Evolutionary conservation across 129 eudicot genomes (phyloP).

Genomic region (Arctium minus): DNA sequence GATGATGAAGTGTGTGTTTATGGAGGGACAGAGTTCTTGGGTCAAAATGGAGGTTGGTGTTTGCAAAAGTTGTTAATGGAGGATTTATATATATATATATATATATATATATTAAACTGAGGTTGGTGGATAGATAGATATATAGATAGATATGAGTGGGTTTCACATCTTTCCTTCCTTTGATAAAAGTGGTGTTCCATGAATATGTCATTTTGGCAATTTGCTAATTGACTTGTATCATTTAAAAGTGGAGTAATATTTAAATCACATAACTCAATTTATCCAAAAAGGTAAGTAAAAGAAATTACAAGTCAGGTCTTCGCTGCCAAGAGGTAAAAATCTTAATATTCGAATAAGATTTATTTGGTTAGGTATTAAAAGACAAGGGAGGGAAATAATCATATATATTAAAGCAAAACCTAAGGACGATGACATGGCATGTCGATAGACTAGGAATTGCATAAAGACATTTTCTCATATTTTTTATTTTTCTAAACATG

Average conservation of each 20-base stretch:
- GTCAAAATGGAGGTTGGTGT: conserved; percentile 29
- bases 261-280: too few relatives aligned
- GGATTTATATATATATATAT: not conserved
- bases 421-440: too few relatives aligned
- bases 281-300: not conserved
- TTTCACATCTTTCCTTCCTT: conserved; percentile 22
- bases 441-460: too few relatives aligned
- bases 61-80: not conserved
- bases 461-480: too few relatives aligned
- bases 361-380: too few relatives aligned
- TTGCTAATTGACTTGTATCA: not conserved
- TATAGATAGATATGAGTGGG: conserved; percentile 31
- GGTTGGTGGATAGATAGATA: conserved; percentile 16
- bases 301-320: too few relatives aligned
- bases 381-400: too few relatives aligned
- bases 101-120: not conserved
- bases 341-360: too few relatives aligned
- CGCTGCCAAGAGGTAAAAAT: too few relatives aligned
- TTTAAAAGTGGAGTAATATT: not conserved
- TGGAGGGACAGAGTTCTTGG: conserved; percentile 12
- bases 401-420: too few relatives aligned
- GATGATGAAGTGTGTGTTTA: conserved; percentile 13
- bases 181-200: conserved; percentile 27
- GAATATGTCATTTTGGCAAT: not conserved
- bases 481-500: too few relatives aligned